Conservation (phyloP, 441 rosid genomes). For the Erodium chrysanthum region DNA sequence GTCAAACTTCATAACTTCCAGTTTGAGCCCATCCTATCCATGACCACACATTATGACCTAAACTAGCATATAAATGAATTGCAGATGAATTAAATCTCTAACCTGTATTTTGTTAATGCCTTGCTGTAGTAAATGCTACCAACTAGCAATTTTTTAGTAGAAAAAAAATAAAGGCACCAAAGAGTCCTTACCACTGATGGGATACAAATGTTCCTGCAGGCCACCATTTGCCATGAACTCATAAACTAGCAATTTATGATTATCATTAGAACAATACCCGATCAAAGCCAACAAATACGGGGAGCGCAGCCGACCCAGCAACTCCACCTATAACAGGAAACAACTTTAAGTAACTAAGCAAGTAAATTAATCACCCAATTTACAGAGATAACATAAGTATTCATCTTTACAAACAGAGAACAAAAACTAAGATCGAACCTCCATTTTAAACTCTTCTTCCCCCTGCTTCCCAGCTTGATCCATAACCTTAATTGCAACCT, state of each 20-base stretch:
- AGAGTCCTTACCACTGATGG: conserved; percentile 31
- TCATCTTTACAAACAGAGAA: neutral
- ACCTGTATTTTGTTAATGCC: neutral
- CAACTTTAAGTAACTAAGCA: no score
- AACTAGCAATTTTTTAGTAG: neutral
- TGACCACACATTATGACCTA: neutral
- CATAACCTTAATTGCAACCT: conserved; percentile 85
- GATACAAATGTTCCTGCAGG: conserved; percentile 65
- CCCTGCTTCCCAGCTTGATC: conserved; percentile 85
- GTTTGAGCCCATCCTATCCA: neutral
- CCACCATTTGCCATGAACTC: conserved; percentile 72
- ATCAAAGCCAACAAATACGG: conserved; percentile 71
- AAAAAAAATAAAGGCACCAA: neutral
- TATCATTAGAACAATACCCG: conserved; percentile 75
- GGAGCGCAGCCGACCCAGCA: conserved; percentile 56
- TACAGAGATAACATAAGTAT: neutral
- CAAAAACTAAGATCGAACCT: conserved; percentile 35
- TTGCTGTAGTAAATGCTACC: neutral
- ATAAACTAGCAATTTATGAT: conserved; percentile 52
- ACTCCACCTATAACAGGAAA: conserved; percentile 45
- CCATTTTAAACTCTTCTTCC: conserved; percentile 81
- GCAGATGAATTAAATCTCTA: neutral
- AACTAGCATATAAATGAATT: neutral
- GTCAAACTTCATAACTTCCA: neutral
- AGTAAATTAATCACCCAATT: conserved; percentile 5